A percentile compares a stretch with the other conserved stretches of the same genome.
Conservation (phyloP, 2,329 filamentous ascomycete species). For the Arthrobotrys musiformis region DNA sequence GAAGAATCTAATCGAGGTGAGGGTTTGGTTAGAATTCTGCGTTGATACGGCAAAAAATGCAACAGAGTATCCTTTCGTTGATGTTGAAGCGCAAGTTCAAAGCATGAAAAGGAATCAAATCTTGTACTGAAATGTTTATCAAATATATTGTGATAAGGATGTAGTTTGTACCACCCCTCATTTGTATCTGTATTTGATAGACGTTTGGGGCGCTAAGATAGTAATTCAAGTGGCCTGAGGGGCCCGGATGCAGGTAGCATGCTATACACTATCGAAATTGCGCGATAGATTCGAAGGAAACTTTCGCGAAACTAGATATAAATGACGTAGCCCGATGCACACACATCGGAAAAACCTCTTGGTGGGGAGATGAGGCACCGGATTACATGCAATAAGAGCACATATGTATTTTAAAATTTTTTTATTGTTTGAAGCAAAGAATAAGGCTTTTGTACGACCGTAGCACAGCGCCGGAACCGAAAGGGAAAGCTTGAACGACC, state of each 20-base stretch:
- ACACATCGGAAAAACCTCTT: not conserved
- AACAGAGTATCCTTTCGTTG: not conserved
- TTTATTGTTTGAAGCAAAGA: not conserved
- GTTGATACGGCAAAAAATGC: constrained; percentile 19
- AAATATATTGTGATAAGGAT: not conserved
- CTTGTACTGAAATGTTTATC: not conserved
- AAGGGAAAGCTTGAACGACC: constrained; percentile 6
- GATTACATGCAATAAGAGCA: not conserved
- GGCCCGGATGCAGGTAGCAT: constrained; percentile 7
- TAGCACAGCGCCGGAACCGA: not conserved
- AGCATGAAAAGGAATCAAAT: not conserved
- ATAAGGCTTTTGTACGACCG: not conserved
- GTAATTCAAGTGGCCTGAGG: not conserved
- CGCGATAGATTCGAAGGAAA: not conserved
- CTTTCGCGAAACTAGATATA: constrained; percentile 3
- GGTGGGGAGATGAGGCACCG: constrained; percentile 1
- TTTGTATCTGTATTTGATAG: constrained; percentile 1
- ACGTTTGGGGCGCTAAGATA: not conserved
- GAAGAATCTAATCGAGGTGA: not conserved
- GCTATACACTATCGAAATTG: constrained; percentile 15
- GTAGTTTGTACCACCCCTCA: not conserved
- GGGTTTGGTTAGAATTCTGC: not conserved
- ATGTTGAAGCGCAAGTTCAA: not conserved
- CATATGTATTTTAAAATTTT: no score
- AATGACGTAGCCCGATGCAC: constrained; percentile 14